Conservation (phyloP, 2,329 filamentous ascomycete species). For the Seiridium cupressi region DNA sequence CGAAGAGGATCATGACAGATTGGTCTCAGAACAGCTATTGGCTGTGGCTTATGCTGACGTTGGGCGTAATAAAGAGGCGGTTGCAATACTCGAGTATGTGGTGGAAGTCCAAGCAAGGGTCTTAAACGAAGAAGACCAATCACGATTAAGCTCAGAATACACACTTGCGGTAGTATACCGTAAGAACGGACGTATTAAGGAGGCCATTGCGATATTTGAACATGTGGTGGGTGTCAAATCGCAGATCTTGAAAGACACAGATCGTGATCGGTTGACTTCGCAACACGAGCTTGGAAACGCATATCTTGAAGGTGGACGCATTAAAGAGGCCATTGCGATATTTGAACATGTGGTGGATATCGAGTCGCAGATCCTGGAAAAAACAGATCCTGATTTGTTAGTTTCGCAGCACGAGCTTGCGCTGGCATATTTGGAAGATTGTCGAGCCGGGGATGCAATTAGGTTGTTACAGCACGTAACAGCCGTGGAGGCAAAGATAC, state of each 20-base stretch:
- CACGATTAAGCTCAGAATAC: neutral
- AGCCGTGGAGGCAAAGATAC: neutral
- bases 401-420: constrained; percentile 12
- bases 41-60: neutral
- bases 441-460: constrained; percentile 11
- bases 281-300: constrained; percentile 16
- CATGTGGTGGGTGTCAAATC: neutral
- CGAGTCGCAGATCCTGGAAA: neutral
- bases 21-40: neutral
- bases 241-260: neutral
- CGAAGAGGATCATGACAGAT: constrained; percentile 1
- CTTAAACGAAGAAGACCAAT: neutral
- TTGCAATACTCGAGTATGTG: constrained; percentile 10
- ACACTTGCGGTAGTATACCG: constrained; percentile 19
- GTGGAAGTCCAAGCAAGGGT: neutral
- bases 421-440: constrained; percentile 12
- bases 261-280: neutral
- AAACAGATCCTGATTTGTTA: neutral
- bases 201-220: constrained; percentile 13
- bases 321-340: constrained; percentile 11
- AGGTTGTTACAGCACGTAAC: constrained; percentile 7
- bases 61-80: constrained; percentile 10
- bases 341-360: constrained; percentile 8
- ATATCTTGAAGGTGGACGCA: constrained; percentile 10
- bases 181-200: neutral